These are phyloP conservation scores for Barbarea vulgaris DNA, from an alignment of 345 rosid genomes.

Conservation along the genomic window DNA sequence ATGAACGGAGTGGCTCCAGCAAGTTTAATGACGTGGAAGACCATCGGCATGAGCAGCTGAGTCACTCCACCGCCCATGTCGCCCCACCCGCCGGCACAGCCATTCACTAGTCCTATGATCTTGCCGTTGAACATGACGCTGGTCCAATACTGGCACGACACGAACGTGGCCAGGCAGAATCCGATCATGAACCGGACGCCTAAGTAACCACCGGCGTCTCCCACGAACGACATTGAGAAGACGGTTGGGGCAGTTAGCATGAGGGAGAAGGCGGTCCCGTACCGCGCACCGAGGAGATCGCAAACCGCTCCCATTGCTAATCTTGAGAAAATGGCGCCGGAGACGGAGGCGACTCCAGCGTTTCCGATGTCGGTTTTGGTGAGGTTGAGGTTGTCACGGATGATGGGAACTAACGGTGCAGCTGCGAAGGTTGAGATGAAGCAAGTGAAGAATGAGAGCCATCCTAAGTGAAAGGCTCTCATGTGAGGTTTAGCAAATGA, in stretches of 20 bases:
- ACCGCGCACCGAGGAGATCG: conserved; percentile 71
- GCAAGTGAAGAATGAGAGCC: conserved; percentile 88
- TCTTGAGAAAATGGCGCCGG: conserved; percentile 80
- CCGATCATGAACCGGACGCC: conserved; percentile 86
- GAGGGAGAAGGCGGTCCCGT: conserved; percentile 70
- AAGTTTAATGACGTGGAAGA: conserved; percentile 54
- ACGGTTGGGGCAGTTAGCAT: conserved; percentile 80
- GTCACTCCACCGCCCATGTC: conserved; percentile 90
- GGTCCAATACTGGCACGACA: conserved; percentile 90
- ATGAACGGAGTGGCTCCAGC: conserved; percentile 70
- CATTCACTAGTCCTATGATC: conserved; percentile 80
- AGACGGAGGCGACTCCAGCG: conserved; percentile 86
- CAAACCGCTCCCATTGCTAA: conserved; percentile 80
- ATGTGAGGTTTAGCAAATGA: conserved; percentile 80
- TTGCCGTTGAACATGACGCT: conserved; percentile 83
- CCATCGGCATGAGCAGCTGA: conserved; percentile 77
- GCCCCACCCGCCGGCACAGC: conserved; percentile 88
- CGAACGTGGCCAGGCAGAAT: conserved; percentile 84
- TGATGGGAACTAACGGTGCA: conserved; percentile 78
- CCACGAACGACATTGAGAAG: conserved; percentile 75
- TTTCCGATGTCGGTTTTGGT: conserved; percentile 70
- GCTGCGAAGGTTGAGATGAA: conserved; percentile 91
- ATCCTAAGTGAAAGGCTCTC: conserved; percentile 81
- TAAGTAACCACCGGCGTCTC: conserved; percentile 58
- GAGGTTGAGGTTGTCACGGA: conserved; percentile 74